Evolutionary conservation across 371 early-diverging fungal genomes (phyloP).

Genomic region (Haplosporangium sp.): DNA sequence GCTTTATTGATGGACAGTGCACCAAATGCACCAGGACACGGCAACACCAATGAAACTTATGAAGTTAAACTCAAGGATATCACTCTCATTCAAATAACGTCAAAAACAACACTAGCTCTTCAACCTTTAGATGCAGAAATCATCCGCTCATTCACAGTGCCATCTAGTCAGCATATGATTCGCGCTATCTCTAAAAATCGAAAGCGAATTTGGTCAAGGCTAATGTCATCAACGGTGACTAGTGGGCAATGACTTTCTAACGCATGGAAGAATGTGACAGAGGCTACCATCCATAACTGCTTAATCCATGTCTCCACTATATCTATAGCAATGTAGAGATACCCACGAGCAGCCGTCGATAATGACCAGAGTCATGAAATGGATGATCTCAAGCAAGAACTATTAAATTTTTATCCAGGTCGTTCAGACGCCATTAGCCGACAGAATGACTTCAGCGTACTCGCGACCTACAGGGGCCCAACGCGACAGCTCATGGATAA

Average conservation of each 20-base stretch:
- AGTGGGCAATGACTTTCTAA: not conserved
- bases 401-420: not conserved
- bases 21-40: constrained; percentile 14
- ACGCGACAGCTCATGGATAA: not conserved
- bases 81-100: not conserved
- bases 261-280: not conserved
- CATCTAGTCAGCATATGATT: not conserved
- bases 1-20: constrained; percentile 7
- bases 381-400: constrained; percentile 4
- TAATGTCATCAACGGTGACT: constrained; percentile 1
- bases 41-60: not conserved
- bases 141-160: not conserved
- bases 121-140: not conserved
- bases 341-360: not conserved
- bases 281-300: constrained; percentile 5
- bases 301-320: constrained; percentile 7
- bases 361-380: constrained; percentile 3
- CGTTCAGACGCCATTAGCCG: constrained; percentile 3
- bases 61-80: not conserved
- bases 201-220: not conserved
- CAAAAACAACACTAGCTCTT: constrained; percentile 1
- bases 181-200: not conserved
- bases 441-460: not conserved
- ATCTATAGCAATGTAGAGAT: not conserved
- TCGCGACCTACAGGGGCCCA: not conserved